These are phyloP conservation scores for Gryganskiella cystojenkinii DNA, from an alignment of 192 early-diverging fungal genomes.

Conservation along the genomic window DNA sequence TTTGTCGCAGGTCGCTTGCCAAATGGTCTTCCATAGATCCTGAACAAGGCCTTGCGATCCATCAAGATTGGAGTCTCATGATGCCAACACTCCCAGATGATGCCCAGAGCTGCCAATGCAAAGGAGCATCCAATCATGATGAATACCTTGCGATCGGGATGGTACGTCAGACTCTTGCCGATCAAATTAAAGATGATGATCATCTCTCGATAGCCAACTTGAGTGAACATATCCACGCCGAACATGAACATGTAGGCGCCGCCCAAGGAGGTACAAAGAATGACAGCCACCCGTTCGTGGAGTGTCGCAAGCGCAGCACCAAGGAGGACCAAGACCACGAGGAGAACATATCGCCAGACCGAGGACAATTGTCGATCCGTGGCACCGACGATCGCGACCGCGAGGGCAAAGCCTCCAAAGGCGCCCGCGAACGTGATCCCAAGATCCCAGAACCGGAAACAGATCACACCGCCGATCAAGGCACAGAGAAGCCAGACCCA, in stretches of 20 bases:
- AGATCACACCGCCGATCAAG: constrained; percentile 10
- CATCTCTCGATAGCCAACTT: constrained; percentile 58
- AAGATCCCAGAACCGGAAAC: constrained; percentile 41
- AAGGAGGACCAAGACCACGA: constrained; percentile 37
- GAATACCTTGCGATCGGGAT: constrained; percentile 15
- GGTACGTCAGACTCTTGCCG: constrained; percentile 21
- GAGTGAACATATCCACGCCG: constrained; percentile 63
- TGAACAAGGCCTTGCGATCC: constrained; percentile 21
- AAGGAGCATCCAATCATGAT: constrained; percentile 32
- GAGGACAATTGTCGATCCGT: constrained; percentile 1
- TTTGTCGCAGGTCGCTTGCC: constrained; percentile 29
- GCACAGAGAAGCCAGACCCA: constrained; percentile 42
- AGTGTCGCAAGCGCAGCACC: constrained; percentile 42
- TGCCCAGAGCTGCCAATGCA: constrained; percentile 15
- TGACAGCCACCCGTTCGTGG: constrained; percentile 55
- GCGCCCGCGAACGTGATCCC: constrained; percentile 33
- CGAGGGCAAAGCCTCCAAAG: constrained; percentile 41
- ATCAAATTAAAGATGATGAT: constrained; percentile 27
- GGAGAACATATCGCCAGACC: constrained; percentile 1
- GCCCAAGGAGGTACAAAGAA: constrained; percentile 55
- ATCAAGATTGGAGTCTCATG: constrained; percentile 31
- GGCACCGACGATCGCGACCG: constrained; percentile 30
- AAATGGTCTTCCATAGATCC: constrained; percentile 42
- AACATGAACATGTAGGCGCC: constrained; percentile 61
- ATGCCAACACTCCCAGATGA: constrained; percentile 34